Percentiles rank a stretch among this genome's conserved stretches.
phyloP scores from a whole-genome alignment of 2,329 filamentous ascomycete genomes.

The Blastomyces gilchristii region DNA sequence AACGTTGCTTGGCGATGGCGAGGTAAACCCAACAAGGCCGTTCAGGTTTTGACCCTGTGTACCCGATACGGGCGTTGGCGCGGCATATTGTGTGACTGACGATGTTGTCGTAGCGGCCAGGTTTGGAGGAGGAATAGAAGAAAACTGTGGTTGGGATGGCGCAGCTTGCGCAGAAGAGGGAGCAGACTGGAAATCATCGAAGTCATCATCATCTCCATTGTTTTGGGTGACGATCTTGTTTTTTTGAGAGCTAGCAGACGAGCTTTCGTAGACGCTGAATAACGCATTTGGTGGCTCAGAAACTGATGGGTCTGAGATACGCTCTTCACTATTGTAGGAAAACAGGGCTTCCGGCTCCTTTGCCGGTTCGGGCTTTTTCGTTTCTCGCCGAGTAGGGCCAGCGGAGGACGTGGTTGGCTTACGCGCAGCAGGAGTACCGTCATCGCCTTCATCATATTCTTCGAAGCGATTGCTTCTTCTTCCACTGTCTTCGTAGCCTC shows the following conservation, averaged over 20 bases:
- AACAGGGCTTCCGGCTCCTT: slow-evolving; percentile 93
- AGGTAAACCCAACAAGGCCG: slow-evolving; percentile 68
- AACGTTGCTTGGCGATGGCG: slow-evolving; percentile 48
- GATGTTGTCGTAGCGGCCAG: slow-evolving; percentile 34
- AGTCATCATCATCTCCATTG: slow-evolving; percentile 74
- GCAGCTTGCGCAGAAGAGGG: slow-evolving; percentile 39
- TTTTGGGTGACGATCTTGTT: slow-evolving; percentile 38
- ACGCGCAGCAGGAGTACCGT: slow-evolving; percentile 43
- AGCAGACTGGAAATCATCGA: slow-evolving; percentile 95
- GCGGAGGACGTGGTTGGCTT: slow-evolving; percentile 36
- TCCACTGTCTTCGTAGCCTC: slow-evolving; percentile 59
- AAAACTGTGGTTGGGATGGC: slow-evolving; percentile 27
- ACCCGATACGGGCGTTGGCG: slow-evolving; percentile 75
- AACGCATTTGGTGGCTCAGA: slow-evolving; percentile 29
- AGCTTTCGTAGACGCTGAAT: slow-evolving; percentile 33
- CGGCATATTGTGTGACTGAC: slow-evolving; percentile 58
- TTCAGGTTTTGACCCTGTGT: slow-evolving; percentile 70
- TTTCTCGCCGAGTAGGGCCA: slow-evolving; percentile 31
- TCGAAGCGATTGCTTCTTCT: slow-evolving; percentile 68
- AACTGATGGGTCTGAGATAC: slow-evolving; percentile 40
- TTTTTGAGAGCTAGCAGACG: slow-evolving; percentile 41
- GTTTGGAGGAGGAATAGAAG: slow-evolving; percentile 36
- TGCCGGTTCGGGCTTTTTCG: slow-evolving; percentile 57
- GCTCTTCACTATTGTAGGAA: slow-evolving; percentile 70
- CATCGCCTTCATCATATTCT: slow-evolving; percentile 88